Conservation (phyloP, 1,139 yeast genomes). For the Kazachstania sp. region DNA sequence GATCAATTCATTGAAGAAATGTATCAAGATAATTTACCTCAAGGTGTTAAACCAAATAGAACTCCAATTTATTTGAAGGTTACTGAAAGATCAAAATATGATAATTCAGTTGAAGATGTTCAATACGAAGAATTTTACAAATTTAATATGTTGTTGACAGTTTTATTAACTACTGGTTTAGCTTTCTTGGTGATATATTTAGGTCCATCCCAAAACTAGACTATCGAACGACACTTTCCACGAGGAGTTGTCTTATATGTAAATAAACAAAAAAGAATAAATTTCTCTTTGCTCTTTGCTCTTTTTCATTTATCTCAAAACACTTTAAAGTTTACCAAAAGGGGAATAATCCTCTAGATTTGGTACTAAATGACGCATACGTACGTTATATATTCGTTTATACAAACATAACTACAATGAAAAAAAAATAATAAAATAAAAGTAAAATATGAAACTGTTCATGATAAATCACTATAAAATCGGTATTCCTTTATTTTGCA, state of each 20-base stretch:
- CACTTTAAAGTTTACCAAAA: background rate
- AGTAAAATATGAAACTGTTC: background rate
- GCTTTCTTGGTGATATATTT: background rate
- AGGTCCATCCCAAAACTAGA: background rate
- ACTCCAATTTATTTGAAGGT: slow-evolving; percentile 36
- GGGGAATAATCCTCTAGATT: no score
- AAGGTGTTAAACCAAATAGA: slow-evolving; percentile 35
- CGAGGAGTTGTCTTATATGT: background rate
- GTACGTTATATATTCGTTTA: background rate
- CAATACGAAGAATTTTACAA: slow-evolving; percentile 27
- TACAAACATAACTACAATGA: background rate
- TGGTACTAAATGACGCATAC: background rate
- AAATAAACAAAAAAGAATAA: no score
- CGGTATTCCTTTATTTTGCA: background rate
- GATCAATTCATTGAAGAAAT: slow-evolving; percentile 75
- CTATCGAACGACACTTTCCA: background rate
- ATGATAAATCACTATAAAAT: no score
- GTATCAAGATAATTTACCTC: slow-evolving; percentile 50
- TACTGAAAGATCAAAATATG: slow-evolving; percentile 28
- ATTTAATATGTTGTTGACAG: slow-evolving; percentile 13
- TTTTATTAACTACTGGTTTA: background rate
- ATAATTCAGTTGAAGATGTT: slow-evolving; percentile 21
- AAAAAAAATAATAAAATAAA: background rate
- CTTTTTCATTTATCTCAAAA: background rate
- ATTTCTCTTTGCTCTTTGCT: background rate